Base-by-base conservation (phyloP, 805 yeast species). In the Starmerella powellii region DNA sequence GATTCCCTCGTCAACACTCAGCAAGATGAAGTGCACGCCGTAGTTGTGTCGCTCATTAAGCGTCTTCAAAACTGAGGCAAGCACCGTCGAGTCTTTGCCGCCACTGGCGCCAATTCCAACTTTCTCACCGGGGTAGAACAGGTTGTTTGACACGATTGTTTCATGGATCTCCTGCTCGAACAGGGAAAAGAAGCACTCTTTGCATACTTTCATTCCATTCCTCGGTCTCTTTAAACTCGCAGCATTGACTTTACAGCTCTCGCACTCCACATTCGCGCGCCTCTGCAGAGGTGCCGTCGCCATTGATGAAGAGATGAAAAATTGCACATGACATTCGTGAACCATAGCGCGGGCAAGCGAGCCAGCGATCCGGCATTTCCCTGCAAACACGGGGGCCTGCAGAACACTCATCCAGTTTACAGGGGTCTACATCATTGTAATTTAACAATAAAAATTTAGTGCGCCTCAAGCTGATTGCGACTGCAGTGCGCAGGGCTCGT, bases 81-180 rank as follows among this genome's bases (percentile, higher is more conserved):
- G 64, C 1, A 91, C 99, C 0, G 99, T 91, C 4, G 95, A 84
- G 60, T 91, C 99, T 56, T 91, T 91, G 40, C 99, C 99, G 20
- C 99, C 99, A 1, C 95, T 84, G 0, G 99, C 99, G 15, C 99
- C 99, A 19, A 91, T 87, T 15, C 97, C 98, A 2, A 91, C 87
- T 21, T 65, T 71, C 56, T 91, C 98, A 13, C 97, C 97, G 0
- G 64, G 68, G 19, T 74, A 60, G 55, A 91, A 91, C 37, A 91
- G 69, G 1, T 74, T 66, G 41, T 80, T 78, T 28, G 72, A 66
- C 12, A 70, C 65, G 35, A 91, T 88, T 2, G 98, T 88, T 53
- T 85, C 73, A 65, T 91, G 98, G 49, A 91, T 82, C 59, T 91
- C 99, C 0, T 93, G 82, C 63, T 91, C 99, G 62, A 91, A 91